These are phyloP conservation scores for Geosiphon pyriformis DNA, from an alignment of 192 early-diverging fungal genomes.

Conservation along the genomic window DNA sequence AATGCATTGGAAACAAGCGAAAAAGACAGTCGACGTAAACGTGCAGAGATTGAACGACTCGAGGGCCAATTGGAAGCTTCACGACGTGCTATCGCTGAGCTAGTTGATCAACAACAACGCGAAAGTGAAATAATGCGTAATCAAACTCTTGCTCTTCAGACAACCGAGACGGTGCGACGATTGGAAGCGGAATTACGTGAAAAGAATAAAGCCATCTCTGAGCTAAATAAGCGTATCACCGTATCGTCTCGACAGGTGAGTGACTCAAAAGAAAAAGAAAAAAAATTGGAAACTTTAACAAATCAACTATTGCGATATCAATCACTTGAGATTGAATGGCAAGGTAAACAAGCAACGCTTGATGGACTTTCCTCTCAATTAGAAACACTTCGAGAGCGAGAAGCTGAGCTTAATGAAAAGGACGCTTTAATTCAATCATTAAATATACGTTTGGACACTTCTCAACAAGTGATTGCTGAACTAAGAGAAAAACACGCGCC, in stretches of 20 bases:
- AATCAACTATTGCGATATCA: constrained; percentile 13
- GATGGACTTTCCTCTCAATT: constrained; percentile 6
- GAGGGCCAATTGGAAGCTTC: constrained; percentile 15
- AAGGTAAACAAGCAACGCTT: constrained; percentile 11
- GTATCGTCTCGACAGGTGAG: background rate
- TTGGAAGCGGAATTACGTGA: constrained; percentile 10
- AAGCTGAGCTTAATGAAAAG: constrained; percentile 21
- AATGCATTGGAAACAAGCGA: constrained; percentile 3
- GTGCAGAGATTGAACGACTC: background rate
- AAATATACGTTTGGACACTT: constrained; percentile 20
- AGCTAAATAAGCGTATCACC: background rate
- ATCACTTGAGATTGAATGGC: constrained; percentile 12
- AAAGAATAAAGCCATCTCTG: constrained; percentile 3
- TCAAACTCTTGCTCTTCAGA: background rate
- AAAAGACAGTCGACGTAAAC: background rate
- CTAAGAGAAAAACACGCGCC: constrained; percentile 24
- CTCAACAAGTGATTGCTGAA: constrained; percentile 24
- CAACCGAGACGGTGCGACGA: background rate
- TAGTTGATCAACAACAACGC: constrained; percentile 9
- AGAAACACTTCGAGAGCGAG: constrained; percentile 1
- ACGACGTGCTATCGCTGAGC: constrained; percentile 11
- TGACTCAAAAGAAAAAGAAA: constrained; percentile 13
- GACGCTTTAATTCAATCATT: constrained; percentile 20
- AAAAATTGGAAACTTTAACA: background rate
- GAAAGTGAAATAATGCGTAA: background rate